Evolutionary conservation across 768 basidiomycete species (phyloP), one percentile per base, ranked within the genome.

Genomic region (Pulveroboletus ravenelii): DNA sequence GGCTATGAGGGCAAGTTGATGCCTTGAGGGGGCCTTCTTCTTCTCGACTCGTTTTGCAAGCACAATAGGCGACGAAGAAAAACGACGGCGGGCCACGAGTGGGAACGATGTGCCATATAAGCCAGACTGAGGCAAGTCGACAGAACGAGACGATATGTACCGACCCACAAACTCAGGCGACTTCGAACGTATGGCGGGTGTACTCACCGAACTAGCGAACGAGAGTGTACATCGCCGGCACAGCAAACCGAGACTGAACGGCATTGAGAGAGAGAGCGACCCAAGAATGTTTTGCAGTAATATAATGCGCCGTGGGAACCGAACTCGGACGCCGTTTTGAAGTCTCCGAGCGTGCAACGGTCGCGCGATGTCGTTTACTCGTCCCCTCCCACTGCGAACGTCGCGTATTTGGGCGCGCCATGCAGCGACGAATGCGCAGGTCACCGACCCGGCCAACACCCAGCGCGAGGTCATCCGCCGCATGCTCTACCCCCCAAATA

Each of bases 401-500:
- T 46, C 63, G 10, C 71, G 64, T 35, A 62, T 60, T 32, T 70
- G 68, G 18, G 71, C 74, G 39, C 74, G 78, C 38, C 61, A 72
- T 62, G 80, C 80, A 54, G 66, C 64, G 43, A 66, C 71, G 2
- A 53, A 48, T 41, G 52, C 60, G 36, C 62, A 65, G 54, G 17
- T 8, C 4, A 14, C 47, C 30, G 66, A 68, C 18, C 54, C 67
- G 6, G 67, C 64, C 30, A 87, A 88, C 62, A 81, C 83, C 32
- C 79, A 79, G 60, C 78, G 80, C 60, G 85, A 91, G 47, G 77
- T 80, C 54, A 83, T 94, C 48, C 87, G 89, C 53, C 82, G 83
- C 60, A 76, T 79, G 41, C 80, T 95, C 52, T 95, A 93, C 68
- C 92, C 92, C 2, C 72, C 78, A 38, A 89, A 87, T 63, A 66